phyloP scores from a whole-genome alignment of 176 grass and related monocot species.

The Oryza meyeriana region DNA sequence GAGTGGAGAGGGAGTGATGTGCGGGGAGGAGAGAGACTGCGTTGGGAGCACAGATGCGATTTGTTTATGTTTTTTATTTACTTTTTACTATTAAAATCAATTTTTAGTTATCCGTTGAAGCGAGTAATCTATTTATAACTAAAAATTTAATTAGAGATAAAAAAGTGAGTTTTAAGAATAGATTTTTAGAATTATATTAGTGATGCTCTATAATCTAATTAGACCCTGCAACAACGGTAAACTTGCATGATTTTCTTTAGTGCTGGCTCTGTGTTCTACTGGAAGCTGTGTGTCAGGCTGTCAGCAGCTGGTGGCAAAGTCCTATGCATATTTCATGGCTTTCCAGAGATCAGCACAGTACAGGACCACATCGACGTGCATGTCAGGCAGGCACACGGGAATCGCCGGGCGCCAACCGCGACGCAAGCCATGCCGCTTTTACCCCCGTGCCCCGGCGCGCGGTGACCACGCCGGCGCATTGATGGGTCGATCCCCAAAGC shows the following conservation, averaged over 20 bases:
- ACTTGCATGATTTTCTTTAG: too few species aligned
- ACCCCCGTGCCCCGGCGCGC: constrained; percentile 19
- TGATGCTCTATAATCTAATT: too few species aligned
- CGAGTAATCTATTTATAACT: too few species aligned
- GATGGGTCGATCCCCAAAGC: constrained; percentile 4
- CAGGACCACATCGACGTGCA: not conserved
- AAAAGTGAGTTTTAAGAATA: too few species aligned
- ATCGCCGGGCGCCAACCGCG: constrained; percentile 33
- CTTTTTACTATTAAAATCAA: too few species aligned
- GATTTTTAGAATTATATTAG: too few species aligned
- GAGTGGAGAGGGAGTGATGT: too few species aligned
- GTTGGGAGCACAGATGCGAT: too few species aligned
- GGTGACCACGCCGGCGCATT: constrained; percentile 41
- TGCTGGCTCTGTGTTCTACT: not conserved
- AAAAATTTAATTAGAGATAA: too few species aligned
- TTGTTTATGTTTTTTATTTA: too few species aligned
- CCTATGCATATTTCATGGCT: not conserved
- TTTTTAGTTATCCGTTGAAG: too few species aligned
- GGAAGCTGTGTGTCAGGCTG: not conserved
- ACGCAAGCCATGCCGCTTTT: constrained; percentile 16
- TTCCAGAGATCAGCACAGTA: not conserved
- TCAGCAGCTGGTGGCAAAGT: not conserved
- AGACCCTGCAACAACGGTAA: not conserved
- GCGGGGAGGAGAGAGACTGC: too few species aligned
- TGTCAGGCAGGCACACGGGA: constrained; percentile 29